phyloP scores from a whole-genome alignment of 2,329 filamentous ascomycete species.

The Alternaria conjuncta region DNA sequence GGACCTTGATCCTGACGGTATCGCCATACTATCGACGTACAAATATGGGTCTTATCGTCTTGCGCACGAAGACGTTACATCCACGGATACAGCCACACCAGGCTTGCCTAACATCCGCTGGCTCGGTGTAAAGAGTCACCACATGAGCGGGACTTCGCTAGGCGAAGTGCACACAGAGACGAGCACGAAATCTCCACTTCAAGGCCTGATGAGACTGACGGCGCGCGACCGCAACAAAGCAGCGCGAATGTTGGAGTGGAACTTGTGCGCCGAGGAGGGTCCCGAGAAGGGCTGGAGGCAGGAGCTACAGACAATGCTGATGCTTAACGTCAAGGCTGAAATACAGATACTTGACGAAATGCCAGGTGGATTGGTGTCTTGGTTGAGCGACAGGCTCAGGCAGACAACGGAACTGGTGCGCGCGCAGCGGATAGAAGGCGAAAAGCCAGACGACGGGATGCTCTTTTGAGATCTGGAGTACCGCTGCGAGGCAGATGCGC shows the following conservation, averaged over 20 bases:
- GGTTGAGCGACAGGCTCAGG: conserved; percentile 35
- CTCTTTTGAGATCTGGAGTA: conserved; percentile 25
- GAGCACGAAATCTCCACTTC: conserved; percentile 25
- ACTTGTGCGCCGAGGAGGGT: conserved; percentile 41
- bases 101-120: conserved; percentile 62
- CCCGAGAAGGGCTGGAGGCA: conserved; percentile 52
- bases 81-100: conserved; percentile 40
- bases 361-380: conserved; percentile 38
- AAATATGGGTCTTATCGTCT: conserved; percentile 70
- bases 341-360: conserved; percentile 70
- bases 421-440: background rate
- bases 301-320: conserved; percentile 75
- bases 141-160: conserved; percentile 29
- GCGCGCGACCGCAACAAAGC: conserved; percentile 66
- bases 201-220: conserved; percentile 60
- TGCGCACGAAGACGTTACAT: conserved; percentile 62
- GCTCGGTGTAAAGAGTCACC: conserved; percentile 64
- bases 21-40: conserved; percentile 77
- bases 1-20: conserved; percentile 78
- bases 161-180: conserved; percentile 19
- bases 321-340: conserved; percentile 77
- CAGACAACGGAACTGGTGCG: conserved; percentile 2
- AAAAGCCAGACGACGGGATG: conserved; percentile 32
- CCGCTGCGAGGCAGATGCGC: background rate
- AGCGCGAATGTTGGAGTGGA: conserved; percentile 57